Base-by-base conservation (phyloP, 2,329 filamentous ascomycete species). In the Curvularia eragrostidis region DNA sequence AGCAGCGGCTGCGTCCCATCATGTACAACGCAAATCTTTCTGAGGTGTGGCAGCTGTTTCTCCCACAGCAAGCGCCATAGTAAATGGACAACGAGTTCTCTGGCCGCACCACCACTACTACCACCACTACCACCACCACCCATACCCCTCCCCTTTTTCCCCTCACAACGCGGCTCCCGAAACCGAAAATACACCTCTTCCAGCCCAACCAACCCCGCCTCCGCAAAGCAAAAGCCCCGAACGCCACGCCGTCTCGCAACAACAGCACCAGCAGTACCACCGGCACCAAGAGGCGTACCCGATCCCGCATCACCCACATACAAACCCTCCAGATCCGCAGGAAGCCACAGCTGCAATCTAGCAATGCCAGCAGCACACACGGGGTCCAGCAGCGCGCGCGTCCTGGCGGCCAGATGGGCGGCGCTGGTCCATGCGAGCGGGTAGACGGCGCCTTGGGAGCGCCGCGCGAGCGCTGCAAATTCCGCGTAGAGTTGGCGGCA, bases 401-500 rank as follows among this genome's bases (percentile, higher is more conserved):
- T 62, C 21, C 28, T 42, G 58, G 12, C 10, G 19, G 38, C 23
- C 0, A 69, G 41, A 0, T 64, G 56, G 0, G 28, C 10, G 2
- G 58, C 15, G 7, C 21, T 48, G 28, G 52, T 58, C 44, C 61
- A 57, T 8, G 26, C 13, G 7, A 52, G 36, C 1, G 43, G 57
- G 38, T 67, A 68, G 3, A 59, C 59, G 1, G 62, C 62, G 18
- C 54, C 50, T 5, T 43, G 41, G 1, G 52, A 18, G 39, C 63
- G 59, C 9, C 63, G 59, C 9, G 65, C 63, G 2, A 64, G 51
- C 1, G 49, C 12, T 30, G 57, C 49, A 4, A 58, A 68, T 43
- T 69, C 66, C 1, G 47, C 12, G 50, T 64, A 52, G 8, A 68
- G 24, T 41, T 67, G 65, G 19, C 58, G 63, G 36, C 66, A 69